Evolutionary conservation across 2,329 filamentous ascomycete species (phyloP), one percentile per base, ranked within the genome.

Genomic region (Reticulascus tulasneorum): DNA sequence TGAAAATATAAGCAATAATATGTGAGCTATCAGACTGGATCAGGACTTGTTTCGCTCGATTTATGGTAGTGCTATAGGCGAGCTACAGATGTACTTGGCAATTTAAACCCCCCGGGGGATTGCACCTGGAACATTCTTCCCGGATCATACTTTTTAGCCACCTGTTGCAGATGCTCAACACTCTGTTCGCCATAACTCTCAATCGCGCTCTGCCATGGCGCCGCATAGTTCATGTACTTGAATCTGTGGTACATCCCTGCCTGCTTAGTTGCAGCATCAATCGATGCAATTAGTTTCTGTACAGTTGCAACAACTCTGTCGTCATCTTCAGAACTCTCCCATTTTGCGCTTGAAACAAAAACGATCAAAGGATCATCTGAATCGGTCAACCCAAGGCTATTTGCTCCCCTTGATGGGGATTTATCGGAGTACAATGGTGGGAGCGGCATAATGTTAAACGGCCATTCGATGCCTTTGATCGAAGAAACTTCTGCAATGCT

Each of bases 381-480:
- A 1, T 19, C 29, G 2, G 29, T 32, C 36, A 29, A 38, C 23
- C 63, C 64, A 7, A 69, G 45, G 5, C 63, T 51, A 33, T 70
- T 71, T 6, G 63, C 62, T 2, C 63, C 64, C 21, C 57, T 59
- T 20, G n/a, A n/a, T n/a, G n/a, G n/a, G n/a, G n/a, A n/a, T n/a
- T n/a, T n/a, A n/a, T n/a, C n/a, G n/a, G n/a, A n/a, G n/a, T n/a
- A n/a, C n/a, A n/a, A n/a, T n/a, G n/a, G n/a, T n/a, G n/a, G n/a
- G n/a, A n/a, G n/a, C n/a, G n/a, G n/a, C n/a, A n/a, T n/a, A n/a
- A n/a, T n/a, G n/a, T n/a, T n/a, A n/a, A n/a, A n/a, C n/a, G n/a
- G n/a, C n/a, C n/a, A n/a, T n/a, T n/a, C n/a, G n/a, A n/a, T n/a
- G n/a, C n/a, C n/a, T n/a, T n/a, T n/a, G n/a, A n/a, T n/a, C n/a